These are phyloP conservation scores for Aspergillus chevalieri DNA, from an alignment of 2,329 filamentous ascomycete species.

Conservation along the genomic window DNA sequence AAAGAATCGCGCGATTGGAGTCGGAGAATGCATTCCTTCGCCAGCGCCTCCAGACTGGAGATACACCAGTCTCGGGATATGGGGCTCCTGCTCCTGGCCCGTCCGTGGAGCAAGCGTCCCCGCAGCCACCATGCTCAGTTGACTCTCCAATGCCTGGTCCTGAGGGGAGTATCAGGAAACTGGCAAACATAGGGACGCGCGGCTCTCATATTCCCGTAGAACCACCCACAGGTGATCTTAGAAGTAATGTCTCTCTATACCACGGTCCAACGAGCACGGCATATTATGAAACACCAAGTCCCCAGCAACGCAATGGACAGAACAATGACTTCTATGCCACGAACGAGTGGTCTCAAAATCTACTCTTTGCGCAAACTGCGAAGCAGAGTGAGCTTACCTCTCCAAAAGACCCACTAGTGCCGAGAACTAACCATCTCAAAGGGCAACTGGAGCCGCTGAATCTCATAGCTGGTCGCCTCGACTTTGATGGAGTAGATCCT, in stretches of 20 bases:
- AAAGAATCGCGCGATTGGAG: conserved; percentile 19
- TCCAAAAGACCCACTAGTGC: not conserved
- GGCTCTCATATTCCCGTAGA: conserved; percentile 11
- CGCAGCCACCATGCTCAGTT: too few species aligned
- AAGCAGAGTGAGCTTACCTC: conserved; percentile 14
- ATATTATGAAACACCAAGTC: conserved; percentile 14
- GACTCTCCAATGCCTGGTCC: not conserved
- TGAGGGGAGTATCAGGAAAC: conserved; percentile 5
- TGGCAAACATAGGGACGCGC: conserved; percentile 6
- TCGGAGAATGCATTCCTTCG: conserved; percentile 20
- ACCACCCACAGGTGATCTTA: conserved; percentile 10
- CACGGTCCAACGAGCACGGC: conserved; percentile 20
- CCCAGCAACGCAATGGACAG: too few species aligned
- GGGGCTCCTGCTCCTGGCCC: conserved; percentile 2
- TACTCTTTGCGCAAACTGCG: conserved; percentile 19
- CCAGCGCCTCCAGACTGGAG: conserved; percentile 5
- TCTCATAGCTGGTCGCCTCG: conserved; percentile 41
- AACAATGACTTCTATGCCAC: conserved; percentile 2
- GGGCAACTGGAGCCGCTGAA: conserved; percentile 48
- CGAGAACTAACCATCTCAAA: conserved; percentile 4
- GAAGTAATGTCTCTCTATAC: conserved; percentile 13
- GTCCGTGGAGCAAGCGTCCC: not conserved
- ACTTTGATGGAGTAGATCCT: conserved; percentile 52
- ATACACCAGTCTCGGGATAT: not conserved
- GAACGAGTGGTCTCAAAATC: conserved; percentile 14